Evolutionary conservation across 116 monocot genomes (phyloP), one percentile per base, ranked within the genome.

Genomic region (Zostera marina): DNA sequence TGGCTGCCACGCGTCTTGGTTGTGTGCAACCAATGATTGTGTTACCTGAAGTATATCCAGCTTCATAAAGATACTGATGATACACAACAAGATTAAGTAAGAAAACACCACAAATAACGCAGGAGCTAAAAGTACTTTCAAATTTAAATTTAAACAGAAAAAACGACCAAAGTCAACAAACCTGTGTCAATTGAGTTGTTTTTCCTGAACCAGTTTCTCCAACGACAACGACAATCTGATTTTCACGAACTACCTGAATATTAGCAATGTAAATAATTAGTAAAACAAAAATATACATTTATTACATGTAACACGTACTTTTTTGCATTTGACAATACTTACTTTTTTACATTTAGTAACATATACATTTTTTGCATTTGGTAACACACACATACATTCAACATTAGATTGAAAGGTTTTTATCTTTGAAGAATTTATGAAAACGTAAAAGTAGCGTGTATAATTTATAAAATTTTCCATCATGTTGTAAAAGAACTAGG

Each of bases 121-220:
- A 3, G 32, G 32, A 32, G 32, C 55, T 12, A 12, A 32, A 3
- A 32, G 14, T 13, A 7, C 32, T 25, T 2, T 14, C 21, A n/a
- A n/a, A n/a, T 25, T 23, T 54, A 22, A 23, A 22, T 12, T n/a
- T 25, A 55, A 26, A 32, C 14, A n/a, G 23, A 12, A 26, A 22
- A 54, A 54, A 4, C 22, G 26, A 22, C 9, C 4, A 25, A 7
- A 38, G 32, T n/a, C n/a, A 32, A 40, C 11, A 58, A 66, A 89
- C 89, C 80, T 90, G 88, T 43, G 93, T 93, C 16, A 93, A 70
- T 57, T 93, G 93, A 41, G 93, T 93, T 41, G 88, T 93, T 67
- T 93, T 93, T 68, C 93, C 93, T 63, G 93, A 93, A 68, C 93
- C 93, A 70, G 93, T 93, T 79, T 93, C 93, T 67, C 93, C 93